Percentiles rank a stretch among this genome's conserved stretches.
Evolutionary conservation across 2,329 filamentous ascomycete genomes (phyloP).

Genomic region (Pseudogymnoascus sp.): DNA sequence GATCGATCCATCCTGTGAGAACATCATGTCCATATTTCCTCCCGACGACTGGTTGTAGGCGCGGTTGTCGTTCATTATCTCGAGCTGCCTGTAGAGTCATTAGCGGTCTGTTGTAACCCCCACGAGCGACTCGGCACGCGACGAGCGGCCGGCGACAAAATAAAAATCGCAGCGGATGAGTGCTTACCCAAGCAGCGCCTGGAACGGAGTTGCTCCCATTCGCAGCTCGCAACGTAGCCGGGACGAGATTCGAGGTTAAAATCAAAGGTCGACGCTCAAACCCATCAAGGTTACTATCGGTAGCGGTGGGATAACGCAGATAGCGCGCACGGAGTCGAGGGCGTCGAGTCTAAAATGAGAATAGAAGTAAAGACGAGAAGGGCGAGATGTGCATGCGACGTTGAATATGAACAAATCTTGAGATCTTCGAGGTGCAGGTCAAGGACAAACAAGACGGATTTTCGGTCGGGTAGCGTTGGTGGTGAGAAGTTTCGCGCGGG

Average conservation of each 20-base stretch:
- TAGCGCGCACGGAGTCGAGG: background rate
- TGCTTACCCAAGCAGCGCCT: background rate
- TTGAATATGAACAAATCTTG: background rate
- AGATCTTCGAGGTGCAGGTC: background rate
- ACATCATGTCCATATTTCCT: background rate
- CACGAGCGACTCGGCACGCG: background rate
- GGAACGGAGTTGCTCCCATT: conserved; percentile 1
- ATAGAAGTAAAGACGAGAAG: background rate
- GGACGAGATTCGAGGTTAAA: background rate
- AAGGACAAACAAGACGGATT: background rate
- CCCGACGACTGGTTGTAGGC: background rate
- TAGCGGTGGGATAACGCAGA: background rate
- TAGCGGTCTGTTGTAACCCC: background rate
- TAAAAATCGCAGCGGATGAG: background rate
- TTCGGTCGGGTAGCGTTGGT: background rate
- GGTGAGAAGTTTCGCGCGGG: conserved; percentile 1
- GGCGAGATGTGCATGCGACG: background rate
- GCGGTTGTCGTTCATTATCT: conserved; percentile 7
- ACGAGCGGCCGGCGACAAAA: background rate
- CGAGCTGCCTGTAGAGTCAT: background rate
- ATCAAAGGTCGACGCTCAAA: conserved; percentile 1
- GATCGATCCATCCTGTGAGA: background rate
- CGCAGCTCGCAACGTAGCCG: background rate
- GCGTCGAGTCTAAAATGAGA: background rate
- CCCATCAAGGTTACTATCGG: conserved; percentile 8